phyloP scores from a whole-genome alignment of 1,284 basidiomycete genomes.

The Irpex sp. region DNA sequence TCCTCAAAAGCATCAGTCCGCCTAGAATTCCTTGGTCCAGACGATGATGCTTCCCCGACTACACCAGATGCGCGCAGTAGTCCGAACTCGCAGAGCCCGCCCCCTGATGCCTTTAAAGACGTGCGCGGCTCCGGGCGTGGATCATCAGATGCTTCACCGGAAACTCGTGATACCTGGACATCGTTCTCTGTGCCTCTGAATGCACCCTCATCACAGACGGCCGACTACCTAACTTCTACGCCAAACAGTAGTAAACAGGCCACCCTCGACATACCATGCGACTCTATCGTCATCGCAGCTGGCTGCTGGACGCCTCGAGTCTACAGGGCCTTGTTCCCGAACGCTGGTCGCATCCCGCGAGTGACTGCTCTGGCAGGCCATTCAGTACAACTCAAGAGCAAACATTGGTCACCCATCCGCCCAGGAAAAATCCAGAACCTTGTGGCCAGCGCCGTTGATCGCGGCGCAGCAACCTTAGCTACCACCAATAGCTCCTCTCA shows the following conservation, averaged over 20 bases:
- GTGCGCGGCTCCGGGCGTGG: too few species aligned
- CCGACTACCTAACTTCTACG: not conserved
- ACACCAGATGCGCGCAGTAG: not conserved
- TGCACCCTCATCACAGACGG: not conserved
- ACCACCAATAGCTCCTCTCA: not conserved
- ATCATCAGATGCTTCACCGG: too few species aligned
- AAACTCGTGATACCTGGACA: too few species aligned
- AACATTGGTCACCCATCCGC: slow-evolving; percentile 22
- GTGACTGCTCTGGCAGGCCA: slow-evolving; percentile 30
- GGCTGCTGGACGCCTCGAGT: slow-evolving; percentile 65
- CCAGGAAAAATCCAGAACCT: not conserved
- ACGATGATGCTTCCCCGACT: not conserved
- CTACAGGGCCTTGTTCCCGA: slow-evolving; percentile 44
- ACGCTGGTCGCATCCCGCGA: slow-evolving; percentile 27
- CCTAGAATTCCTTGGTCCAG: slow-evolving; percentile 19
- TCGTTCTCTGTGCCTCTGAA: not conserved
- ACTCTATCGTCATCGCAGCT: slow-evolving; percentile 50
- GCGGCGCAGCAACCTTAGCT: not conserved
- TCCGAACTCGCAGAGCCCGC: slow-evolving; percentile 10
- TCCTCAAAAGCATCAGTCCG: slow-evolving; percentile 14
- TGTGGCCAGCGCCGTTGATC: not conserved
- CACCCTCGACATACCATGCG: slow-evolving; percentile 30
- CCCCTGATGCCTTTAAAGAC: not conserved
- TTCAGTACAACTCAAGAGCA: slow-evolving; percentile 27
- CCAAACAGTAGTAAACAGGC: not conserved